A percentile compares a stretch with the other conserved stretches of the same genome.
phyloP scores from a whole-genome alignment of 306 rosid species.

The Canavalia ensiformis region DNA sequence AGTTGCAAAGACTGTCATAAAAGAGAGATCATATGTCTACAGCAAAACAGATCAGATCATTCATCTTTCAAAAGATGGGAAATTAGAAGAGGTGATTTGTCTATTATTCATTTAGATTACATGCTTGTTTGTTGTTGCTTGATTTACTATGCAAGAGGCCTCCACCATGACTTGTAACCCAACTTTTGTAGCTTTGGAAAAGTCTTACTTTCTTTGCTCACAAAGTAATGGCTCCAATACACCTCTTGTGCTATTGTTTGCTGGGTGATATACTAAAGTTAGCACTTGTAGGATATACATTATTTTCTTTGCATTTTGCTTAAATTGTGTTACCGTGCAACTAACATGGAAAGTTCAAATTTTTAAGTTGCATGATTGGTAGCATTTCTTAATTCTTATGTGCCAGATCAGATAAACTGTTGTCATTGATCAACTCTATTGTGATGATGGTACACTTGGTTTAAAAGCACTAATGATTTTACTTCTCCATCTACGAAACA shows the following conservation, averaged over 20 bases:
- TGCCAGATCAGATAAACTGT: too few relatives aligned
- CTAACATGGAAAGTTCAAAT: constrained; percentile 12
- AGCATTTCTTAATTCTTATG: constrained; percentile 23
- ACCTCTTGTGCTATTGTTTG: constrained; percentile 28
- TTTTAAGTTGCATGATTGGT: background rate
- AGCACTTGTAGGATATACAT: background rate
- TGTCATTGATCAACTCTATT: background rate
- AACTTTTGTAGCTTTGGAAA: constrained; percentile 7
- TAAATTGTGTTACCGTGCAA: background rate
- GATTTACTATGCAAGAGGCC: constrained; percentile 32
- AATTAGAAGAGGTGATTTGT: constrained; percentile 75
- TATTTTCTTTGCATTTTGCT: background rate
- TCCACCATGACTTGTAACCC: constrained; percentile 4
- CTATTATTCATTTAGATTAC: constrained; percentile 39
- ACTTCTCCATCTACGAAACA: too few relatives aligned
- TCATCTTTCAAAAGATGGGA: constrained; percentile 78
- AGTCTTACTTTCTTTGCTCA: constrained; percentile 31
- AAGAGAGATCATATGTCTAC: constrained; percentile 70
- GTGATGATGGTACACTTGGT: background rate
- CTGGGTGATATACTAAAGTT: constrained; percentile 19
- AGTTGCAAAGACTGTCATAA: constrained; percentile 80
- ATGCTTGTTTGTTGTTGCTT: background rate
- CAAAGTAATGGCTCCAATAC: background rate
- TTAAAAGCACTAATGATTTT: background rate
- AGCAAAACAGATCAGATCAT: constrained; percentile 75